Evolutionary conservation across 495 filamentous ascomycete species (phyloP).

Genomic region (Symbiotaphrina buchneri): DNA sequence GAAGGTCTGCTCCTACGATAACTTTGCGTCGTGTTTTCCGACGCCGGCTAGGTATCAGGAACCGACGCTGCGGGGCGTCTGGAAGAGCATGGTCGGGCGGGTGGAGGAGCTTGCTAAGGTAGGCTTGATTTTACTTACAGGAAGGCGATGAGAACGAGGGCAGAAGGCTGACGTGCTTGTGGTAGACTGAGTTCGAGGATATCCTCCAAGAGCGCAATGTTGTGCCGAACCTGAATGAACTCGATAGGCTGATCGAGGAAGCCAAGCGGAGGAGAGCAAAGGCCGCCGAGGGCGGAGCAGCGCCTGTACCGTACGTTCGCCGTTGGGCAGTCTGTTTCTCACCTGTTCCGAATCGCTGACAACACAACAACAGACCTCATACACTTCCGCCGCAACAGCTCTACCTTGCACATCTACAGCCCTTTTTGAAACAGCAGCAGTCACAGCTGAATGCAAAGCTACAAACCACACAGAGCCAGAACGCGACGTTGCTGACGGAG

Average conservation of each 20-base stretch:
- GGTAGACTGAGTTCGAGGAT: constrained; percentile 44
- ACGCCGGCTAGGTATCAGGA: constrained; percentile 51
- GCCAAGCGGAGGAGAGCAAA: constrained; percentile 35
- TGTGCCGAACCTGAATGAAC: constrained; percentile 52
- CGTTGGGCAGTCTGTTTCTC: too few relatives aligned
- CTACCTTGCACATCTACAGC: constrained; percentile 45
- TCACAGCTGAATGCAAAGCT: constrained; percentile 35
- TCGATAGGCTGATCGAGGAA: constrained; percentile 54
- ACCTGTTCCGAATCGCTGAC: neutral
- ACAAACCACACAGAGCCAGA: constrained; percentile 36
- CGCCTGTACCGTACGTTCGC: constrained; percentile 6
- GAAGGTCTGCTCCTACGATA: constrained; percentile 46
- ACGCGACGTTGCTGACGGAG: constrained; percentile 34
- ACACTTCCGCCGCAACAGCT: constrained; percentile 44
- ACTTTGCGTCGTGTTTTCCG: constrained; percentile 78
- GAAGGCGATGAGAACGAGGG: constrained; percentile 1
- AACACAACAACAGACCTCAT: constrained; percentile 34
- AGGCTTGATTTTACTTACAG: constrained; percentile 4
- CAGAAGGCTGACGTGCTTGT: neutral
- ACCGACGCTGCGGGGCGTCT: constrained; percentile 38
- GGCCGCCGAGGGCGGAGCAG: constrained; percentile 6
- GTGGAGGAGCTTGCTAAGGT: constrained; percentile 33
- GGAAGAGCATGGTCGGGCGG: constrained; percentile 44
- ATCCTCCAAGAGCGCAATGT: constrained; percentile 52
- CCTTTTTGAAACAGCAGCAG: constrained; percentile 37